Percentiles rank a stretch among this genome's conserved stretches.
phyloP scores from a whole-genome alignment of 129 eudicot species.

The Artemisia tridentata region DNA sequence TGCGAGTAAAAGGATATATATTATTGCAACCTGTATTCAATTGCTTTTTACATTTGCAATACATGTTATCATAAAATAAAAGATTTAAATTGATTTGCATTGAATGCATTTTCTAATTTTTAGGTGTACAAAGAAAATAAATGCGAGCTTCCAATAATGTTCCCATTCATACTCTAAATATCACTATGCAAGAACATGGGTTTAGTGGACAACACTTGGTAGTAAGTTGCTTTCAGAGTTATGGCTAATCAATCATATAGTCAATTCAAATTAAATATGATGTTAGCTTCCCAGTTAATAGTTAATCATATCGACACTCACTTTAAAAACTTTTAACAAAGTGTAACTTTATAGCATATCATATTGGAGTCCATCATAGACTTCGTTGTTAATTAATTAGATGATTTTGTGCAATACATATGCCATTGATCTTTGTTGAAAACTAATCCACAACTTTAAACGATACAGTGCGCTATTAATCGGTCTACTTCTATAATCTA shows the following conservation, averaged over 20 bases:
- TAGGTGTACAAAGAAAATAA: background rate
- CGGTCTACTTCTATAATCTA: background rate
- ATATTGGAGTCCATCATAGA: too few species aligned
- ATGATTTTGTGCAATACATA: too few species aligned
- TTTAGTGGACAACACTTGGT: constrained; percentile 26
- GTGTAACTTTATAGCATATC: background rate
- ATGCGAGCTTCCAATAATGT: constrained; percentile 19
- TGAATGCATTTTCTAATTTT: constrained; percentile 2
- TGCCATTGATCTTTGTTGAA: too few species aligned
- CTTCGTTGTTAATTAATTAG: too few species aligned
- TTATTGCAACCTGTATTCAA: background rate
- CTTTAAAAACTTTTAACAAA: background rate
- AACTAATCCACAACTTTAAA: too few species aligned
- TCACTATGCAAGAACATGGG: constrained; percentile 32
- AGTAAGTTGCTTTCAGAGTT: constrained; percentile 29
- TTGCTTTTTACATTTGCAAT: background rate
- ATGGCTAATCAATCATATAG: constrained; percentile 14
- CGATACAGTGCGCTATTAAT: too few species aligned
- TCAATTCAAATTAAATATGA: constrained; percentile 27
- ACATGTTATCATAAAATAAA: background rate
- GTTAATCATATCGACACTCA: background rate
- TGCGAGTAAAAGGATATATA: background rate
- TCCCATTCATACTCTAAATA: constrained; percentile 20
- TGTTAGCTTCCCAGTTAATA: constrained; percentile 13
- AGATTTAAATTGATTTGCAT: constrained; percentile 7